These are phyloP conservation scores for Celoporthe dispersa DNA, from an alignment of 2,329 filamentous ascomycete species.

Conservation along the genomic window DNA sequence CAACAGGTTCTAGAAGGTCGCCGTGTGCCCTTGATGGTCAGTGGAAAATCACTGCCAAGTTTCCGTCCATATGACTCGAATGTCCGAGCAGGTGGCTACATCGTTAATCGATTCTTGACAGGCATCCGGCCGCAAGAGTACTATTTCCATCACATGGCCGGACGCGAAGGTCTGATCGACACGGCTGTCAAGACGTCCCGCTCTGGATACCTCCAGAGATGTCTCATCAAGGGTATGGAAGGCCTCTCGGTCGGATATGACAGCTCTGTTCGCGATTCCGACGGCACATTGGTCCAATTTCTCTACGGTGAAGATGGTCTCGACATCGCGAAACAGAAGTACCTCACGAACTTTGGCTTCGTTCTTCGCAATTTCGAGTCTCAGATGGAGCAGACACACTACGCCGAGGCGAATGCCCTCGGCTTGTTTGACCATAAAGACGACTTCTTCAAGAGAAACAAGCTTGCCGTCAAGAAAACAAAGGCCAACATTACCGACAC, in stretches of 20 bases:
- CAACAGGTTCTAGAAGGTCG: slow-evolving; percentile 96
- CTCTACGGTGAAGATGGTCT: slow-evolving; percentile 95
- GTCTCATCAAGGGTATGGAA: slow-evolving; percentile 98
- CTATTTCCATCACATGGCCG: slow-evolving; percentile 99
- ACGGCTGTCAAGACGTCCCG: slow-evolving; percentile 98
- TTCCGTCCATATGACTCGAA: slow-evolving; percentile 92
- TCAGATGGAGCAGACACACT: slow-evolving; percentile 75
- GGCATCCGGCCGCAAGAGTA: slow-evolving; percentile 97
- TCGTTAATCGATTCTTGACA: slow-evolving; percentile 95
- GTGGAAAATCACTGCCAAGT: slow-evolving; percentile 92
- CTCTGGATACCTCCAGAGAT: slow-evolving; percentile 94
- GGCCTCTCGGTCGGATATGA: slow-evolving; percentile 92
- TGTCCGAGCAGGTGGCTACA: slow-evolving; percentile 88
- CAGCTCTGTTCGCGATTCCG: slow-evolving; percentile 89
- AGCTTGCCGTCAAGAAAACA: slow-evolving; percentile 76
- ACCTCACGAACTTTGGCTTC: slow-evolving; percentile 89
- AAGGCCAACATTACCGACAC: slow-evolving; percentile 59
- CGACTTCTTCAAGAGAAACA: slow-evolving; percentile 76
- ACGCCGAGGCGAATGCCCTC: slow-evolving; percentile 54
- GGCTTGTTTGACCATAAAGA: slow-evolving; percentile 57
- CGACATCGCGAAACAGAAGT: slow-evolving; percentile 92
- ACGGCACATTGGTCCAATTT: slow-evolving; percentile 93
- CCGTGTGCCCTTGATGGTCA: slow-evolving; percentile 95
- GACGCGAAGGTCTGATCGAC: slow-evolving; percentile 96
- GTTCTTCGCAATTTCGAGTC: slow-evolving; percentile 84